A percentile compares a stretch with the other conserved stretches of the same genome.
phyloP scores from a whole-genome alignment of 1,139 yeast genomes.

The Hyphopichia fennica region DNA sequence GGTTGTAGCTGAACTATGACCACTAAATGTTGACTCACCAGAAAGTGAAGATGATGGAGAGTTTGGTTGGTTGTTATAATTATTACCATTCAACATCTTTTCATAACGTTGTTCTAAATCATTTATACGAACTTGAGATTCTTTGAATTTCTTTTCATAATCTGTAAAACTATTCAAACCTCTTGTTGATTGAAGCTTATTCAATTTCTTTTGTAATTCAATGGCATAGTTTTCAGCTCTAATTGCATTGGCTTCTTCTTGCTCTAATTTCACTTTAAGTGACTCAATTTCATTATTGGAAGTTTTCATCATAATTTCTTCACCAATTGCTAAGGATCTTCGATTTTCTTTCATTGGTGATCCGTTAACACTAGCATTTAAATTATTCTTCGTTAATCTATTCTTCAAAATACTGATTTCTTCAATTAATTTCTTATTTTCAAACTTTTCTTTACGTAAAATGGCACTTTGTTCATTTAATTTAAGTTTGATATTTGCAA shows the following conservation, averaged over 20 bases:
- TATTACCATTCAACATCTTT: slow-evolving; percentile 15
- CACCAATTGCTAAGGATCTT: slow-evolving; percentile 38
- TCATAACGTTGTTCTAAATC: slow-evolving; percentile 36
- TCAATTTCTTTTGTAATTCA: slow-evolving; percentile 46
- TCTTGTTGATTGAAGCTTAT: slow-evolving; percentile 42
- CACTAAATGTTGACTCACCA: slow-evolving; percentile 3
- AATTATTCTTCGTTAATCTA: slow-evolving; percentile 21
- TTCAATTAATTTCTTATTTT: slow-evolving; percentile 54
- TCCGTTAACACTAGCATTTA: slow-evolving; percentile 22
- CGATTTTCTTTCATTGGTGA: slow-evolving; percentile 24
- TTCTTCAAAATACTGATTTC: slow-evolving; percentile 58
- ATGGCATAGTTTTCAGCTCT: slow-evolving; percentile 50
- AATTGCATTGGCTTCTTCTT: slow-evolving; percentile 42
- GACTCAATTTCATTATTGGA: slow-evolving; percentile 36
- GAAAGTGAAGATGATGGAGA: slow-evolving; percentile 12
- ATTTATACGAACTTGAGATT: slow-evolving; percentile 34
- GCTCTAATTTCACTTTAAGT: slow-evolving; percentile 36
- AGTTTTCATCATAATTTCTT: slow-evolving; percentile 19
- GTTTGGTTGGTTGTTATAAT: neutral
- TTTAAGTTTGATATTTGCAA: slow-evolving; percentile 50
- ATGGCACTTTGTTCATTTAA: slow-evolving; percentile 54
- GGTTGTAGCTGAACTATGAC: neutral
- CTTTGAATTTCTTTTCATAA: slow-evolving; percentile 38
- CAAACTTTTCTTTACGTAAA: slow-evolving; percentile 53
- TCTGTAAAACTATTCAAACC: slow-evolving; percentile 36